These are phyloP conservation scores for Xylariaceae sp. DNA, from an alignment of 2,329 filamentous ascomycete genomes.

Conservation along the genomic window DNA sequence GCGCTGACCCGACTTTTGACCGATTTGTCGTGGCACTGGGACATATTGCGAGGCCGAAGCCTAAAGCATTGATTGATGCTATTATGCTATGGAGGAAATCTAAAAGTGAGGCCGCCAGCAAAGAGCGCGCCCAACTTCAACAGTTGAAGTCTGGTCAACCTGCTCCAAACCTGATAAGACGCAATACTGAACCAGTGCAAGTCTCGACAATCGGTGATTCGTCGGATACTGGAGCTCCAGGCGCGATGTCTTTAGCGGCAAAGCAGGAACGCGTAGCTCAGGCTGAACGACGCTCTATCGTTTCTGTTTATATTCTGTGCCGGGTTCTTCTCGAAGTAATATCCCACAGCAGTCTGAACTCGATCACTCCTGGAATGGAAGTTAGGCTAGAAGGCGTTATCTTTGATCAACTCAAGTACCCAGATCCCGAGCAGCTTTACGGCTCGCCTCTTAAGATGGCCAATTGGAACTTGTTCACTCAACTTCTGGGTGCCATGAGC, in stretches of 20 bases:
- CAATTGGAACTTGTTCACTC: constrained; percentile 93
- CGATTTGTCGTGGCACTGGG: constrained; percentile 90
- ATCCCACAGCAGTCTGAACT: constrained; percentile 76
- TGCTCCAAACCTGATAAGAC: constrained; percentile 53
- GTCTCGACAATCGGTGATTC: constrained; percentile 33
- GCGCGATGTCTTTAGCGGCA: constrained; percentile 40
- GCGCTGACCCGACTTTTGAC: constrained; percentile 84
- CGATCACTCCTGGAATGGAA: constrained; percentile 86
- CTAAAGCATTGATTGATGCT: constrained; percentile 90
- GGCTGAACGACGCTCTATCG: constrained; percentile 83
- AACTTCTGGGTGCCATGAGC: constrained; percentile 94
- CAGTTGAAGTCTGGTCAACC: constrained; percentile 43
- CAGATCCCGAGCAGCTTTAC: constrained; percentile 75
- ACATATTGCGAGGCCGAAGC: constrained; percentile 90
- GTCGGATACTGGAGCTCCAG: constrained; percentile 33
- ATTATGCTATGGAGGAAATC: constrained; percentile 98
- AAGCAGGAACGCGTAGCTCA: constrained; percentile 70
- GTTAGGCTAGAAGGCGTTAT: constrained; percentile 93
- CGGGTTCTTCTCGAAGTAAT: constrained; percentile 92
- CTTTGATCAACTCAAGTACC: constrained; percentile 87
- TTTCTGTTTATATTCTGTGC: constrained; percentile 94
- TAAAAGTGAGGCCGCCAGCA: constrained; percentile 83
- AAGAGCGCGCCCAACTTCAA: constrained; percentile 57
- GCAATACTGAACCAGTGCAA: constrained; percentile 70
- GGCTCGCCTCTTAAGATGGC: constrained; percentile 79